Conservation (phyloP, 225 moss, liverwort and hornwort species). For the Pseudoscleropodium purum region DNA sequence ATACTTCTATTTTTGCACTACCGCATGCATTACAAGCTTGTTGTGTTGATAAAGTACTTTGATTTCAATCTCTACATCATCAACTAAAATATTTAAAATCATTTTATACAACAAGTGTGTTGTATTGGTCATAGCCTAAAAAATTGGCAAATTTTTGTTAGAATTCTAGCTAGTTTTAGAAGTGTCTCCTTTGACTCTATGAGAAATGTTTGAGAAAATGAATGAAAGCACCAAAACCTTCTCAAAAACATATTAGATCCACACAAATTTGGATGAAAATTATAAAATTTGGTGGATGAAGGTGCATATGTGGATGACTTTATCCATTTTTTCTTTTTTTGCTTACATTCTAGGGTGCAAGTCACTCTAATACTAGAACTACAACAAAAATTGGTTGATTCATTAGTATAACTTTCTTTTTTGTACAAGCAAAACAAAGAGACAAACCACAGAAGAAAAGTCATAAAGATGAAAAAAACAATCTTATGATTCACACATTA, state of each 20-base stretch:
- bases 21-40: background rate
- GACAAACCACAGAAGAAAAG: background rate
- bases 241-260: background rate
- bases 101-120: no score
- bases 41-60: no score
- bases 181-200: background rate
- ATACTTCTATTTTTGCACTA: background rate
- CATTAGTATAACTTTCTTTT: fast-evolving
- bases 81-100: no score
- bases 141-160: no score
- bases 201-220: background rate
- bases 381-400: background rate
- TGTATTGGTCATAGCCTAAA: no score
- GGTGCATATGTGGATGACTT: background rate
- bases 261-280: background rate
- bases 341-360: background rate
- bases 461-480: background rate
- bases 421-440: background rate
- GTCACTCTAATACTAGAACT: background rate
- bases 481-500: background rate
- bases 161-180: no score
- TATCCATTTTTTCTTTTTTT: background rate
- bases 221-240: background rate
- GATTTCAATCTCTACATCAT: no score
- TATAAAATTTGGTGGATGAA: background rate